phyloP scores from a whole-genome alignment of 306 rosid species.

The Vigna nakashimae region DNA sequence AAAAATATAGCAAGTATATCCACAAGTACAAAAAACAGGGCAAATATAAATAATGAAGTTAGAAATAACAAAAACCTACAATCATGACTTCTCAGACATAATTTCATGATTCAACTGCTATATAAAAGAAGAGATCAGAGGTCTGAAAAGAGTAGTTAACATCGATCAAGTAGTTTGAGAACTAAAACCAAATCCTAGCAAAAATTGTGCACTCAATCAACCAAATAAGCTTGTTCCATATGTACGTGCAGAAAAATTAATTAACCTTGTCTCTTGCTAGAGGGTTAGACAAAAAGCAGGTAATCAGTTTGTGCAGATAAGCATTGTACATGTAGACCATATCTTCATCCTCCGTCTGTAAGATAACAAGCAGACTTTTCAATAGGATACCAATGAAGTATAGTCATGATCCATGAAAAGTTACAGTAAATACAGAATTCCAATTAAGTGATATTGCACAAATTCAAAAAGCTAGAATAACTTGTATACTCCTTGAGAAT shows the following conservation, averaged over 20 bases:
- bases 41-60: slow-evolving; percentile 14
- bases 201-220: slow-evolving; percentile 21
- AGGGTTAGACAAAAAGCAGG: slow-evolving; percentile 89
- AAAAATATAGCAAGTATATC: slow-evolving; percentile 3
- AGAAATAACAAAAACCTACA: slow-evolving; percentile 2
- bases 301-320: slow-evolving; percentile 86
- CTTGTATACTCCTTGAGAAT: slow-evolving; percentile 25
- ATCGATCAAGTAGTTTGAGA: slow-evolving; percentile 28
- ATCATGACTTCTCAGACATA: slow-evolving; percentile 8
- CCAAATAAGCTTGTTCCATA: slow-evolving; percentile 29
- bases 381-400: slow-evolving; percentile 40
- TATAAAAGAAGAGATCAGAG: slow-evolving; percentile 10
- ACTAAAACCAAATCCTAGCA: slow-evolving; percentile 15
- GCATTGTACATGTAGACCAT: slow-evolving; percentile 95
- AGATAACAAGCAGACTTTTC: slow-evolving; percentile 37
- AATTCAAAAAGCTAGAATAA: not conserved
- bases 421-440: slow-evolving; percentile 23
- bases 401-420: slow-evolving; percentile 41
- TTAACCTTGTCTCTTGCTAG: slow-evolving; percentile 95
- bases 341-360: slow-evolving; percentile 96
- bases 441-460: slow-evolving; percentile 22
- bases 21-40: not conserved
- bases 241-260: slow-evolving; percentile 22
- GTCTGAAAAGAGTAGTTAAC: slow-evolving; percentile 26
- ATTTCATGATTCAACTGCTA: slow-evolving; percentile 11